Conservation (phyloP, 805 yeast species). For the Ogataea corticis region DNA sequence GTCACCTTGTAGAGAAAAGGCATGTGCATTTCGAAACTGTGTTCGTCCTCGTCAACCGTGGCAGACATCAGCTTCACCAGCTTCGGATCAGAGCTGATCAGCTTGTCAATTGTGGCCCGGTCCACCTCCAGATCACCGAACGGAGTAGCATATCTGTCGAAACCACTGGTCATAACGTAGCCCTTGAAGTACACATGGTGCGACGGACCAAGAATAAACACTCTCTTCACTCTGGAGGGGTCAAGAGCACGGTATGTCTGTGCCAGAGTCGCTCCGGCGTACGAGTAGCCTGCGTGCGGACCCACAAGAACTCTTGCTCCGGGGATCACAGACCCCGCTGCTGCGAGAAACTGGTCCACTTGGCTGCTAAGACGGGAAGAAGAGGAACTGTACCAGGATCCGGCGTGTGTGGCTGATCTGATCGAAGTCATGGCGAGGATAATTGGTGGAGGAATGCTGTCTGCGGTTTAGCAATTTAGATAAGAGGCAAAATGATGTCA, state of each 20-base stretch:
- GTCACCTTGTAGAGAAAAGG: constrained; percentile 65
- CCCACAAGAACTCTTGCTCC: constrained; percentile 57
- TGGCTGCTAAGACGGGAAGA: constrained; percentile 46
- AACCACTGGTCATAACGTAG: constrained; percentile 53
- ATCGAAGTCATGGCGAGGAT: constrained; percentile 4
- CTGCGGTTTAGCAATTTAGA: neutral
- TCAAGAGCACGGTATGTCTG: constrained; percentile 77
- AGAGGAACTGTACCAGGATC: constrained; percentile 77
- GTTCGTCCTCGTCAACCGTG: constrained; percentile 78
- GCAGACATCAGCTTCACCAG: constrained; percentile 56
- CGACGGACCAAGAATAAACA: constrained; percentile 88
- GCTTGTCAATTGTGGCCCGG: constrained; percentile 37
- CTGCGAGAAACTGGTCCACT: constrained; percentile 46
- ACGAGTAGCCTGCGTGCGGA: constrained; percentile 90
- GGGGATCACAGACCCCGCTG: constrained; percentile 34
- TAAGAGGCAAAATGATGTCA: neutral
- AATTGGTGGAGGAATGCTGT: neutral
- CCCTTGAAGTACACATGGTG: constrained; percentile 83
- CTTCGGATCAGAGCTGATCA: constrained; percentile 37
- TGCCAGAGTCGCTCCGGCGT: constrained; percentile 76
- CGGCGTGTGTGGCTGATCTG: constrained; percentile 80
- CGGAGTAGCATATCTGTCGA: constrained; percentile 71
- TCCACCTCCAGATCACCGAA: constrained; percentile 76
- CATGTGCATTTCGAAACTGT: constrained; percentile 92
- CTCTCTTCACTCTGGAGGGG: constrained; percentile 51